A percentile compares a stretch with the other conserved stretches of the same genome.
These are phyloP conservation scores for Lasiodiplodia sp. DNA, from an alignment of 2,329 filamentous ascomycete species.

Conservation along the genomic window DNA sequence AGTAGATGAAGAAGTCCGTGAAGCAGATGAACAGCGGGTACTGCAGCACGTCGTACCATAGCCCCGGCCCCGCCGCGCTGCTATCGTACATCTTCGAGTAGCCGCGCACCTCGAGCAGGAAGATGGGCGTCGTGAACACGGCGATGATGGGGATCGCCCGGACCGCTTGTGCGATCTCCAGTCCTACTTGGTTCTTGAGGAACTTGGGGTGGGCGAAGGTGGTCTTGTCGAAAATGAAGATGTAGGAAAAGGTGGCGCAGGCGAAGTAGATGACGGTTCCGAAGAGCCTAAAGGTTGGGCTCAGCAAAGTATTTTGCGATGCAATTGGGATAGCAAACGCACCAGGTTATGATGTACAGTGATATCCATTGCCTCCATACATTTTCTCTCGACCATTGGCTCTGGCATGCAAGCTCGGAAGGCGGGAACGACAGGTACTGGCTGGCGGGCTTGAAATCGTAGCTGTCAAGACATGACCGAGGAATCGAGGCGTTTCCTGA, in stretches of 20 bases:
- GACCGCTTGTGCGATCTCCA: constrained; percentile 55
- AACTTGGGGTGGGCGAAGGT: constrained; percentile 58
- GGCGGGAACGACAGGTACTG: constrained; percentile 73
- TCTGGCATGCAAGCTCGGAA: constrained; percentile 78
- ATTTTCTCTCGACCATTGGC: constrained; percentile 79
- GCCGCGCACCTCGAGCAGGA: constrained; percentile 58
- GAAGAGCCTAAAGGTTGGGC: neutral
- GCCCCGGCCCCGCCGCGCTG: constrained; percentile 42
- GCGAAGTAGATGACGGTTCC: constrained; percentile 32
- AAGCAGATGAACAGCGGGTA: constrained; percentile 53
- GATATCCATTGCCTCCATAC: constrained; percentile 75
- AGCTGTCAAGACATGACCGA: constrained; percentile 51
- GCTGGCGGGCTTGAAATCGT: constrained; percentile 75
- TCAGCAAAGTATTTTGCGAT: constrained; percentile 8
- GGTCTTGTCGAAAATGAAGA: constrained; percentile 51
- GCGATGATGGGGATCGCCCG: constrained; percentile 55
- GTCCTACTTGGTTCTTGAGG: constrained; percentile 56
- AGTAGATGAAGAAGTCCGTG: constrained; percentile 58
- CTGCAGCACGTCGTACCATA: constrained; percentile 50
- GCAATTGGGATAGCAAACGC: constrained; percentile 35
- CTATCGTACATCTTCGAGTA: constrained; percentile 53
- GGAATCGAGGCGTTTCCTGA: constrained; percentile 57
- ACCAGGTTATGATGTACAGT: constrained; percentile 89
- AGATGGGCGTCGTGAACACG: constrained; percentile 55
- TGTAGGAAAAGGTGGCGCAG: constrained; percentile 35